Evolutionary conservation across 2,329 filamentous ascomycete genomes (phyloP).

Genomic region (Diaporthe ampelina): DNA sequence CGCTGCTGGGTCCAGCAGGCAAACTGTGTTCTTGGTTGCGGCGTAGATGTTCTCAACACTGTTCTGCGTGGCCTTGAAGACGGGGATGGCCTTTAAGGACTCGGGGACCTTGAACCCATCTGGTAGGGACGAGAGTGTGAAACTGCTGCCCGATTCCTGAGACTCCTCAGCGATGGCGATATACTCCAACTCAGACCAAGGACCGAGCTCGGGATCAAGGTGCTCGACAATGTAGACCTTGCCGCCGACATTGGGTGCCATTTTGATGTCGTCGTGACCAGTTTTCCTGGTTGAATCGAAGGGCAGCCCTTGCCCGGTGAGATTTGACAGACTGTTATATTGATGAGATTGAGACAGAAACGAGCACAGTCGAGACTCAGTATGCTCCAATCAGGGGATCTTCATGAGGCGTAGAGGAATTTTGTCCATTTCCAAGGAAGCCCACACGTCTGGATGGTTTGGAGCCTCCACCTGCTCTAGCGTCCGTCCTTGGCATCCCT

Average conservation of each 20-base stretch:
- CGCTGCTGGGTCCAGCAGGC: conserved; percentile 89
- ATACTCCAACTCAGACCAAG: conserved; percentile 96
- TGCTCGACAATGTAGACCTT: conserved; percentile 97
- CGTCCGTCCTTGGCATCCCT: conserved; percentile 27
- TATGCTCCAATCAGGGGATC: neutral
- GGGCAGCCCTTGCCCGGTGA: neutral
- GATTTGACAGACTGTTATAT: too few species aligned
- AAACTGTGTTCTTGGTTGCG: conserved; percentile 80
- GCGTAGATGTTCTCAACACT: conserved; percentile 89
- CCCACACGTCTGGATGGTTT: conserved; percentile 14
- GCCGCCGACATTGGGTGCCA: conserved; percentile 54
- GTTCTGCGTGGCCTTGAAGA: conserved; percentile 79
- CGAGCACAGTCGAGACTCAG: neutral
- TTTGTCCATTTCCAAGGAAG: neutral
- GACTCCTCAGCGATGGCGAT: conserved; percentile 88
- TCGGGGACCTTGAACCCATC: conserved; percentile 75
- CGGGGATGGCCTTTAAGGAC: conserved; percentile 66
- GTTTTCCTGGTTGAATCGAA: too few species aligned
- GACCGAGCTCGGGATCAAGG: conserved; percentile 92
- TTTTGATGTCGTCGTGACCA: neutral
- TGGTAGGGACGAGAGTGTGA: conserved; percentile 87
- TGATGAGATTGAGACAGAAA: neutral
- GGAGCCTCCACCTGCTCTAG: conserved; percentile 20
- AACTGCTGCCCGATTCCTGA: conserved; percentile 73
- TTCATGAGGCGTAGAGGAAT: conserved; percentile 4